Base-by-base conservation (phyloP, 352 stramenopile genomes). In the Globisporangium cederbergense region DNA sequence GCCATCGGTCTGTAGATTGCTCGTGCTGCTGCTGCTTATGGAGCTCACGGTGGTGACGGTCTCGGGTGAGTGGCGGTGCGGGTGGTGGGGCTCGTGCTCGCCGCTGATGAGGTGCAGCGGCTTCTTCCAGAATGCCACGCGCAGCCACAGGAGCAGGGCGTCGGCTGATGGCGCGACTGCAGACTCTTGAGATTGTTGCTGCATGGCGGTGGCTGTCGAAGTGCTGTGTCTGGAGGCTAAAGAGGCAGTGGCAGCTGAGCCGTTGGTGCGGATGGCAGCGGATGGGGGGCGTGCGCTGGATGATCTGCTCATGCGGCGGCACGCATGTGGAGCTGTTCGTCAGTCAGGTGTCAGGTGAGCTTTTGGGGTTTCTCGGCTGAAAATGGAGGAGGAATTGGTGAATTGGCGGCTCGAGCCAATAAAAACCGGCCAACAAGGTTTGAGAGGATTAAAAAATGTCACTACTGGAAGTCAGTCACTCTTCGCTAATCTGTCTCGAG, bases 51-150 rank as follows among this genome's bases (percentile, higher is more conserved):
- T 47, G 22, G 52, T 30, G 8, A 36, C 34, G 2, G 18, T 47
- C 10, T 51, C 40, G 4, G 61, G 66, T 9, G 71, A 69, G 52
- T 59, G 58, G 42, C 66, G 60, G 32, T 64, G 55, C 13, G 28
- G 45, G 45, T 61, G 54, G 9, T 51, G 43, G 16, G n/a, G 16
- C 30, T 57, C 45, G 58, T 74, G 57, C 30, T 66, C 51, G 51
- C 62, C 62, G 30, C 28, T 45, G 50, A 86, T 64, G 11, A 88
- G 68, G 30, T 78, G 76, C 66, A 90, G 72, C 54, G 83, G 83
- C 64, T 92, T 92, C 54, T 79, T 76, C 83, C 83, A 92, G 62
- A 90, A 90, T n/a, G 83, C 83, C 7, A 91, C 68, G 18, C 59
- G 73, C 11, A 91, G 59, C 32, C 68, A 78, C 58, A 67, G 18